These are phyloP conservation scores for Solanum corneliomulleri DNA, from an alignment of 257 asterid genomes.

Conservation along the genomic window DNA sequence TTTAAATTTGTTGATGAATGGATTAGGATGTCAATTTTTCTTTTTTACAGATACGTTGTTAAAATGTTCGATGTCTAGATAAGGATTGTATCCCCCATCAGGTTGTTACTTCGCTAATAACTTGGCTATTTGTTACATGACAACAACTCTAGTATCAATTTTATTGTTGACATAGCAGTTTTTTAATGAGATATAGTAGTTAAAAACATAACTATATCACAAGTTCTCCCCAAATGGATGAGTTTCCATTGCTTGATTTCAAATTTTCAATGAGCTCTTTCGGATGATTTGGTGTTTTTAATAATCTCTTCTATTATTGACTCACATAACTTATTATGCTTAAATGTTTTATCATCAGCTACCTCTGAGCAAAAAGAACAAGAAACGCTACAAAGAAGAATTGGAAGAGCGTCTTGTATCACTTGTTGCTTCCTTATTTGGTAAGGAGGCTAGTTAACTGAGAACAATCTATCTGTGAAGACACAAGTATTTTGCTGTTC, in stretches of 20 bases:
- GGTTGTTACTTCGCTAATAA: not conserved
- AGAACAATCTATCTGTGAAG: not conserved
- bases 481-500: not conserved
- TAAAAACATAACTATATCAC: not conserved
- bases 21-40: not conserved
- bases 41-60: not conserved
- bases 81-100: not conserved
- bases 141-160: not conserved
- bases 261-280: not conserved
- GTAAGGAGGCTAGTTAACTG: constrained; percentile 40
- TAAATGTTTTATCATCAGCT: constrained; percentile 27
- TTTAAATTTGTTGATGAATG: not conserved
- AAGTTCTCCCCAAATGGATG: not conserved
- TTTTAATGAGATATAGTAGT: not conserved
- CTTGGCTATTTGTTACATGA: not conserved
- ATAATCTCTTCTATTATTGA: not conserved
- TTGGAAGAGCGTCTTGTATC: constrained; percentile 91
- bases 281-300: not conserved
- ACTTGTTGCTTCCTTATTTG: constrained; percentile 81
- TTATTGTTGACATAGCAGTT: not conserved
- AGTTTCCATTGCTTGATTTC: not conserved
- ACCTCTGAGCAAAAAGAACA: constrained; percentile 93
- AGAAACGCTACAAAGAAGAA: constrained; percentile 71
- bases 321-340: not conserved
- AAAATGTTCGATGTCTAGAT: not conserved